Evolutionary conservation across 768 basidiomycete genomes (phyloP), one percentile per base, ranked within the genome.

Genomic region (Suillus paluster): DNA sequence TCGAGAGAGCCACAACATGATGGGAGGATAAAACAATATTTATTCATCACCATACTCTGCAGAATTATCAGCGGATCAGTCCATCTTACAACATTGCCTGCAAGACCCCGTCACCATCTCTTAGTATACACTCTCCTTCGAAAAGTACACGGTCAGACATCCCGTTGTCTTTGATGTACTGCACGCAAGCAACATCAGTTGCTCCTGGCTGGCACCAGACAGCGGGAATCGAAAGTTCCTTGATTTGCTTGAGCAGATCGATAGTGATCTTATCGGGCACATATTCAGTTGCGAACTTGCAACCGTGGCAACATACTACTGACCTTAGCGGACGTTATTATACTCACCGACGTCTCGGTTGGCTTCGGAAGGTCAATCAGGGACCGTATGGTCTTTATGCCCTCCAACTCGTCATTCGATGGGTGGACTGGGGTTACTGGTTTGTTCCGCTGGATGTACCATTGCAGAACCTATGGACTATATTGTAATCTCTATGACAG

Each of bases 131-230:
- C 11, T 91, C 88, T 11, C 95, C 95, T 30, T 91, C 89, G 71
- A 84, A 86, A 55, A 96, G 83, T n/a, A 92, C 90, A 62, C 81
- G 81, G 69, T 87, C 86, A 38, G 79, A 75, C 66, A 94, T 74
- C 5, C 80, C 83, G 56, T 89, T 86, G 61, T 86, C 83, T 44
- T 84, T 81, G 71, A 95, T 86, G 67, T 84, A 95, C 17, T 79
- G 68, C 17, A 80, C 74, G 52, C 95, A 92, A 3, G 76, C 75
- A 17, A 79, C 81, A 67, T 93, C 88, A 65, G 90, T 87, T 8
- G 94, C 92, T 23, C 94, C 94, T 8, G 95, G 95, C 72, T 97
- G 95, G 34, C 96, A 83, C 95, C 95, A 97, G 48, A 95, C 80
- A 4, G 87, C 82, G 6, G 88, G 89, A n/a, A 92, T 74, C n/a